Evolutionary conservation across 108 stramenopile species (phyloP), one percentile per base, ranked within the genome.

Genomic region (Seminavis robusta): DNA sequence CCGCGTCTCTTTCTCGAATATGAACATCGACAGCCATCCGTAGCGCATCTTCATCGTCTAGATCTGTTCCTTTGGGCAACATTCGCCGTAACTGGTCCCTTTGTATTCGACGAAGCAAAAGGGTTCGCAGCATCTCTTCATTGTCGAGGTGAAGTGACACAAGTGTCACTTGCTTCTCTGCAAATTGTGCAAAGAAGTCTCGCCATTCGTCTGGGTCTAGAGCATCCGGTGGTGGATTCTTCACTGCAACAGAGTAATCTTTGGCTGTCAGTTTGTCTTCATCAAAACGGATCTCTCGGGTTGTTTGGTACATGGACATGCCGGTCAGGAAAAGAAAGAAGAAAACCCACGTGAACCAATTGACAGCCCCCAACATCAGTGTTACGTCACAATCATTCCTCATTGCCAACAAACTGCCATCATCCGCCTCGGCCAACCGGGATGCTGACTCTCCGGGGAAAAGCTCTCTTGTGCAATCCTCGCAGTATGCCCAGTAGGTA

Each of bases 121-220:
- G 33, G 21, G 58, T 68, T 3, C 52, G 52, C 28, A 89, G 30
- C 15, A 93, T 65, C 7, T 33, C 39, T 17, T 79, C 61, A 49
- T 93, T 93, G 56, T 84, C 52, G 34, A 86, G 54, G n/a, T 80
- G 73, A n/a, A 93, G 57, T 13, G 87, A 85, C 6, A 86, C 73
- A 6, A 45, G 37, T 11, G 81, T 81, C 10, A 94, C 88, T 38
- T 77, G 60, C 39, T 83, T 70, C 19, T 72, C 70, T 19, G 65
- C 56, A 48, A 74, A 94, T 39, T 72, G 67, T 20, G 52, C 46
- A 63, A 89, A 88, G 67, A 89, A 93, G 31, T 67, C 62, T 23
- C 58, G 40, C 86, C 87, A 94, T 55, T 86, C 86, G 20, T 94
- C 81, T 6, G 82, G 72, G 63, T 88, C 80, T 31, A 40, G 46